These are phyloP conservation scores for Fraxinus baroniana DNA, from an alignment of 305 asterid genomes.

Conservation along the genomic window DNA sequence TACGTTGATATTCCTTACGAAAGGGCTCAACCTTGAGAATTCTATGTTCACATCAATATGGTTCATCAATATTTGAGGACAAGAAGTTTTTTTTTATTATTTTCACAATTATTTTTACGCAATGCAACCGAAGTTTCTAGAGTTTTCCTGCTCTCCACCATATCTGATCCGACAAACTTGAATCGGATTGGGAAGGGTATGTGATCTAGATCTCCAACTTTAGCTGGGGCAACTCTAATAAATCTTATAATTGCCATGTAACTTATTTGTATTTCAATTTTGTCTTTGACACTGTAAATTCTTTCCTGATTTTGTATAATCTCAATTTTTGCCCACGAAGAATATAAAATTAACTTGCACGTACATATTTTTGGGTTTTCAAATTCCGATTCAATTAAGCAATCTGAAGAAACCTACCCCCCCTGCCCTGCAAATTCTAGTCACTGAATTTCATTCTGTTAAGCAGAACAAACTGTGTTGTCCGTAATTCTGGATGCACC, in stretches of 20 bases:
- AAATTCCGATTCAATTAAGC: not conserved
- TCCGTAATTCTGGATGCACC: not conserved
- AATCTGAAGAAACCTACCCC: not conserved
- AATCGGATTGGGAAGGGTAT: not conserved
- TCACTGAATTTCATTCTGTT: not conserved
- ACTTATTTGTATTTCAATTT: not conserved
- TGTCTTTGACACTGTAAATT: not conserved
- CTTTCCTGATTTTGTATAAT: not conserved
- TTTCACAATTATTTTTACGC: not conserved
- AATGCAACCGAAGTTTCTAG: not conserved
- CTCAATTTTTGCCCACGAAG: not conserved
- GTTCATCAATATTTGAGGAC: not conserved
- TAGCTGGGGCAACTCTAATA: not conserved
- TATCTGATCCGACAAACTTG: not conserved
- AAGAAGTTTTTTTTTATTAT: not conserved
- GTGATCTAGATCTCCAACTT: not conserved
- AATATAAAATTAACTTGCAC: not conserved
- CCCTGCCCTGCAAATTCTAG: not conserved
- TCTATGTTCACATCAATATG: not conserved
- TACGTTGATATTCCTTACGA: not conserved
- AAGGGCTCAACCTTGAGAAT: not conserved
- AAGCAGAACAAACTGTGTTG: not conserved
- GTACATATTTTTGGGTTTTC: not conserved
- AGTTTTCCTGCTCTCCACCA: not conserved
- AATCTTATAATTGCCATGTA: not conserved